Conservation (phyloP, 2,329 filamentous ascomycete genomes). For the Alternaria tenuissima region DNA sequence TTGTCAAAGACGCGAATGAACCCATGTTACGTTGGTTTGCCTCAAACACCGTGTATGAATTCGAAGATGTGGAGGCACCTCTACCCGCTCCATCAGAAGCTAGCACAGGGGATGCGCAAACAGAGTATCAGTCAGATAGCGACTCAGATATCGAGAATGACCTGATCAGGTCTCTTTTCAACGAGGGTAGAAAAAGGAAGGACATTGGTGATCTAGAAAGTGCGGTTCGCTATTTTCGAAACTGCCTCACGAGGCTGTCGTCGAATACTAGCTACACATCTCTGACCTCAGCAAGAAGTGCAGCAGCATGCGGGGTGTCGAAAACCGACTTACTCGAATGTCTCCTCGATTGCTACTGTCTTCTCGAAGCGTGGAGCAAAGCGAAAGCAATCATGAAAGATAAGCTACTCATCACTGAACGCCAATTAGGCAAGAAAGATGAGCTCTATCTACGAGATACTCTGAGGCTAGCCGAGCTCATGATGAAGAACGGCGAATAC, state of each 20-base stretch:
- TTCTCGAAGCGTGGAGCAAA: constrained; percentile 19
- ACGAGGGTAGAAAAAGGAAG: constrained; percentile 24
- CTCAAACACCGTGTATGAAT: constrained; percentile 34
- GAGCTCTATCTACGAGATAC: constrained; percentile 25
- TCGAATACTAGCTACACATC: constrained; percentile 18
- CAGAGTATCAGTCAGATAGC: constrained; percentile 26
- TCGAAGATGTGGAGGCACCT: constrained; percentile 20
- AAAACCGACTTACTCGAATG: constrained; percentile 22
- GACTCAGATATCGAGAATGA: constrained; percentile 32
- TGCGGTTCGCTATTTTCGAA: constrained; percentile 25
- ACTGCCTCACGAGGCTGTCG: constrained; percentile 24
- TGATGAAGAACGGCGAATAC: constrained; percentile 29
- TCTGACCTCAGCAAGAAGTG: constrained; percentile 15
- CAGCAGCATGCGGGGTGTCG: constrained; percentile 13
- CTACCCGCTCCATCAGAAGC: constrained; percentile 19
- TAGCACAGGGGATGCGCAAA: constrained; percentile 14
- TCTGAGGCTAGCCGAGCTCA: constrained; percentile 22
- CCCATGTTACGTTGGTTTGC: constrained; percentile 32
- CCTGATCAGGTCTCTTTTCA: constrained; percentile 26
- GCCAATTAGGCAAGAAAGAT: constrained; percentile 26
- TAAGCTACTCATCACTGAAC: constrained; percentile 30
- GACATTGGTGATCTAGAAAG: constrained; percentile 21
- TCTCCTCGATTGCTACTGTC: constrained; percentile 23
- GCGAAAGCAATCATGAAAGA: constrained; percentile 28
- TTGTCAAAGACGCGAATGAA: constrained; percentile 24